Percentiles rank a stretch among this genome's conserved stretches.
Evolutionary conservation across 805 yeast genomes (phyloP).

Genomic region (Debaryomyces tyrocola): DNA sequence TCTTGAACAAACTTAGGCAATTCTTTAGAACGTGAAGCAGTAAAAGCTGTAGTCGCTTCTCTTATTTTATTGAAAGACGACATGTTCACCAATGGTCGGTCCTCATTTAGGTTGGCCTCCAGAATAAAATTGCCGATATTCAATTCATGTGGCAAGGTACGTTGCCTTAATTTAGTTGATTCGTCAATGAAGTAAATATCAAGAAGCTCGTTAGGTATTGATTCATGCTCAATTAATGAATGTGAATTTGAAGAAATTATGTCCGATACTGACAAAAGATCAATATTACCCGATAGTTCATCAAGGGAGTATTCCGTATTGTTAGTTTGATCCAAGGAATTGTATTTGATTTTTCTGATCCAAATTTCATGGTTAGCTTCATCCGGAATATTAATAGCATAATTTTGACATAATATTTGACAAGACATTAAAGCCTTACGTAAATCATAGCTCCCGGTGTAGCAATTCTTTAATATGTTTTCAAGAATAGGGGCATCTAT

Average conservation of each 20-base stretch:
- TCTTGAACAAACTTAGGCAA: slow-evolving; percentile 30
- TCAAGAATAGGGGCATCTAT: slow-evolving; percentile 29
- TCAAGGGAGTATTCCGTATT: background rate
- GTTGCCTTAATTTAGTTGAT: slow-evolving; percentile 22
- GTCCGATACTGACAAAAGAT: slow-evolving; percentile 29
- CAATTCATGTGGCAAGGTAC: slow-evolving; percentile 39
- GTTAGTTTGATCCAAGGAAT: background rate
- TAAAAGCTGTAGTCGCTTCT: slow-evolving; percentile 16
- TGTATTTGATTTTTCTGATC: background rate
- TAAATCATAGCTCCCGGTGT: slow-evolving; percentile 37
- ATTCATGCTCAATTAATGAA: slow-evolving; percentile 27
- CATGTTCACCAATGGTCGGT: background rate
- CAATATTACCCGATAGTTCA: slow-evolving; percentile 14
- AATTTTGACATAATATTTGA: slow-evolving; percentile 38
- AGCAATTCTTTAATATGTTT: slow-evolving; percentile 19
- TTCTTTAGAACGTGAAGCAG: slow-evolving; percentile 36
- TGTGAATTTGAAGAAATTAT: slow-evolving; percentile 22
- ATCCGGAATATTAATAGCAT: background rate
- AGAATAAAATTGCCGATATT: slow-evolving; percentile 26
- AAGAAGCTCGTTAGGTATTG: slow-evolving; percentile 32
- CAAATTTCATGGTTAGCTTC: background rate
- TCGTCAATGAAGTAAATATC: slow-evolving; percentile 36
- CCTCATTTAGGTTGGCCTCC: background rate
- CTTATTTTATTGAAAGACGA: slow-evolving; percentile 13
- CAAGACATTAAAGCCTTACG: slow-evolving; percentile 46